A percentile compares a stretch with the other conserved stretches of the same genome.
phyloP scores from a whole-genome alignment of 805 yeast genomes.

The Pichia ethanolica region DNA sequence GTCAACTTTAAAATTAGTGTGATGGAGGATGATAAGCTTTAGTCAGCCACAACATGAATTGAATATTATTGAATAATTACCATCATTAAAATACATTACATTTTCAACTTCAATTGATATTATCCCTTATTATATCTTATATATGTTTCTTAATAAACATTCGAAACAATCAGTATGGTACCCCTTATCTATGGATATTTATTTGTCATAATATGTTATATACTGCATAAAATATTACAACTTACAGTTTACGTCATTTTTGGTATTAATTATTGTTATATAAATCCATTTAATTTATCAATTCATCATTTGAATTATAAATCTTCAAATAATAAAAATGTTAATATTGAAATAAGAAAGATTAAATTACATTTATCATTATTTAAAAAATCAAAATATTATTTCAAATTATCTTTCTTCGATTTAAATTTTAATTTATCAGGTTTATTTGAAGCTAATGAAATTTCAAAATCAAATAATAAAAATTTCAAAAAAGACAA shows the following conservation, averaged over 20 bases:
- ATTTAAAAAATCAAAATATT: not conserved
- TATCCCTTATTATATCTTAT: no score
- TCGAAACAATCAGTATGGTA: not conserved
- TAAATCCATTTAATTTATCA: conserved; percentile 8
- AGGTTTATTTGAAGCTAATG: not conserved
- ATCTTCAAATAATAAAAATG: not conserved
- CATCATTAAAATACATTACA: no score
- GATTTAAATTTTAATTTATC: not conserved
- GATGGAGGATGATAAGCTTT: no score
- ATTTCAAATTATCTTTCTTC: not conserved
- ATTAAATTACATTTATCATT: conserved; percentile 6
- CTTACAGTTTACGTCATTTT: not conserved
- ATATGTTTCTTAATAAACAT: no score
- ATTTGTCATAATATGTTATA: not conserved
- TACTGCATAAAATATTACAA: not conserved
- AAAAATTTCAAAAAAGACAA: not conserved
- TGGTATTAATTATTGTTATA: not conserved
- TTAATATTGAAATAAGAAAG: not conserved
- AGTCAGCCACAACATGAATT: no score
- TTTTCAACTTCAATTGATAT: no score
- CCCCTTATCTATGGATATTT: not conserved
- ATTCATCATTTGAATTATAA: conserved; percentile 2
- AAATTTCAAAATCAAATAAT: not conserved
- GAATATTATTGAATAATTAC: no score
- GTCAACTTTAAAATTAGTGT: no score